Percentiles rank a stretch among this genome's conserved stretches.
Evolutionary conservation across 805 yeast species (phyloP).

Genomic region (Ogataea thermomethanolica): DNA sequence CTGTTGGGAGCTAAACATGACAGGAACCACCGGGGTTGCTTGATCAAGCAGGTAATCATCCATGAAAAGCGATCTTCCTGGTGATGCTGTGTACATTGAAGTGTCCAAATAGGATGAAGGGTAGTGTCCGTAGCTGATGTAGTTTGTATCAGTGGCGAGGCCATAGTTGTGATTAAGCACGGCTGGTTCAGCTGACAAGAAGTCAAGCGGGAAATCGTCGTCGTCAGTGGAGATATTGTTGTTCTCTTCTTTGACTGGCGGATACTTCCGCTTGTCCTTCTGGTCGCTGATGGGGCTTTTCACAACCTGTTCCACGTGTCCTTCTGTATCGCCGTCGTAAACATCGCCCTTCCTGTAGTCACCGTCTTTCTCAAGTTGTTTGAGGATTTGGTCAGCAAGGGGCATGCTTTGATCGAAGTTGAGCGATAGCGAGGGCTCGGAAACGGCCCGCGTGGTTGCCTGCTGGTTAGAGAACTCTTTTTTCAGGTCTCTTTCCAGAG

Average conservation of each 20-base stretch:
- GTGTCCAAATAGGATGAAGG: constrained; percentile 26
- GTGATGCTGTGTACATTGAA: constrained; percentile 26
- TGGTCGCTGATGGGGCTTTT: constrained; percentile 12
- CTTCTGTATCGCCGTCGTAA: constrained; percentile 15
- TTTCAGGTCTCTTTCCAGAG: constrained; percentile 86
- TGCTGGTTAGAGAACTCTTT: constrained; percentile 59
- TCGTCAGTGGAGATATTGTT: constrained; percentile 35
- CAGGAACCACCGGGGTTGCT: constrained; percentile 31
- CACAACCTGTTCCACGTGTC: constrained; percentile 14
- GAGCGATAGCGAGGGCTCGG: constrained; percentile 81
- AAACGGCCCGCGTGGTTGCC: constrained; percentile 67
- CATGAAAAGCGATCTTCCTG: constrained; percentile 18
- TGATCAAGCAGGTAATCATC: constrained; percentile 28
- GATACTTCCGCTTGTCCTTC: constrained; percentile 1
- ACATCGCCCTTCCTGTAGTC: constrained; percentile 14
- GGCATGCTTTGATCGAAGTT: constrained; percentile 52
- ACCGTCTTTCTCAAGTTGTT: constrained; percentile 18
- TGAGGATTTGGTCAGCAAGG: constrained; percentile 51
- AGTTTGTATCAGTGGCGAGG: constrained; percentile 14
- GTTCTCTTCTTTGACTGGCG: constrained; percentile 13
- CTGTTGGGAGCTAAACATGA: constrained; percentile 20
- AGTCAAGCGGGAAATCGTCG: constrained; percentile 72
- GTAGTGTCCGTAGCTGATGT: constrained; percentile 22
- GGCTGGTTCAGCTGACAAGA: constrained; percentile 35
- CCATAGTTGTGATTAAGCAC: constrained; percentile 33